Percentiles rank a stretch among this genome's conserved stretches.
These are phyloP conservation scores for Buxus sempervirens DNA, from an alignment of 164 flowering plant species.

Conservation along the genomic window DNA sequence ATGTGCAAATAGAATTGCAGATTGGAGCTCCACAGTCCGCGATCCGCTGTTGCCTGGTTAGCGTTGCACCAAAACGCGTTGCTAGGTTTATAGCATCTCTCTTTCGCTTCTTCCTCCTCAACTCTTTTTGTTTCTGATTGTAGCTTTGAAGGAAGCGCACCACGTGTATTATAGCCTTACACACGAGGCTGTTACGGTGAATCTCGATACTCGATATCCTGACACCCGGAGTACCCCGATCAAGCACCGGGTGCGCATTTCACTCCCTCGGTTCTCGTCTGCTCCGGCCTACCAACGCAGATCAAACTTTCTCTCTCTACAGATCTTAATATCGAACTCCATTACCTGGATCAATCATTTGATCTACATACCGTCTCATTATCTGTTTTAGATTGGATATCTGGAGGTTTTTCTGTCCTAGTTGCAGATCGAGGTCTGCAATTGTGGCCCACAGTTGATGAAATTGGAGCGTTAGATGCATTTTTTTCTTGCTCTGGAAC, in stretches of 20 bases:
- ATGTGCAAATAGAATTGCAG: too few relatives aligned
- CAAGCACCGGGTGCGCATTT: background rate
- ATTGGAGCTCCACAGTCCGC: too few relatives aligned
- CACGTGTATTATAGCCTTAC: background rate
- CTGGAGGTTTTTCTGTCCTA: background rate
- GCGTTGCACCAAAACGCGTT: too few relatives aligned
- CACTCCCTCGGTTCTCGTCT: background rate
- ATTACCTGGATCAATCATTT: background rate
- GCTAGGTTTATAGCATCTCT: too few relatives aligned
- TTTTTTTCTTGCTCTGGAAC: conserved; percentile 10
- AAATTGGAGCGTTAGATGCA: conserved; percentile 1
- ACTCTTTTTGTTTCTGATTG: too few relatives aligned
- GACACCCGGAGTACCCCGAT: background rate
- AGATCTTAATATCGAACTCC: background rate
- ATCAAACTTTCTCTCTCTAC: background rate
- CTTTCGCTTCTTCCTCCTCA: too few relatives aligned
- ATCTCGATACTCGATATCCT: background rate
- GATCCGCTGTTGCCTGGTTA: too few relatives aligned
- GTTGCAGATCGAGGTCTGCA: background rate
- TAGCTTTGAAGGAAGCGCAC: background rate
- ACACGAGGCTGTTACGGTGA: too few relatives aligned
- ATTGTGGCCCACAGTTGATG: background rate
- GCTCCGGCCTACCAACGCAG: background rate
- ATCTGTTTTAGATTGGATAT: too few relatives aligned
- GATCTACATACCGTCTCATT: background rate